Evolutionary conservation across 83 land plant species (phyloP).

Genomic region (Thuja plicata): DNA sequence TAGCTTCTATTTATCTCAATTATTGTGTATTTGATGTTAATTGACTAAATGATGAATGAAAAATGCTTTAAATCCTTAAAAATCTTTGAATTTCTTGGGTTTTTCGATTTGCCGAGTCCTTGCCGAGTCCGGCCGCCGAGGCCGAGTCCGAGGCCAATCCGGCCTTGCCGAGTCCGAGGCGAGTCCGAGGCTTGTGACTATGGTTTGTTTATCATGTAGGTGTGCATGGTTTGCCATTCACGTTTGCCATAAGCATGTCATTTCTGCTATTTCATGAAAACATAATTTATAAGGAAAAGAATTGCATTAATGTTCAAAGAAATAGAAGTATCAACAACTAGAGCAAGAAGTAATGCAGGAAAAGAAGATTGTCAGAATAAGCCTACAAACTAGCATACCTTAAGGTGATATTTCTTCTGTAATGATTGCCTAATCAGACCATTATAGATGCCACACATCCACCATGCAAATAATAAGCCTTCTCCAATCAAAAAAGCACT

Average conservation of each 20-base stretch:
- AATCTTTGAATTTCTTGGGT: too few species aligned
- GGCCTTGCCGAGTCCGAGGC: too few species aligned
- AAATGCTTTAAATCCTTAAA: too few species aligned
- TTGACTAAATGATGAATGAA: too few species aligned
- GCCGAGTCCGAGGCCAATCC: too few species aligned
- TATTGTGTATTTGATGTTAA: too few species aligned
- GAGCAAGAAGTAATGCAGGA: neutral
- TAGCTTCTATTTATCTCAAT: too few species aligned
- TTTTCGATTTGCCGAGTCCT: too few species aligned
- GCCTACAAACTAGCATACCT: neutral
- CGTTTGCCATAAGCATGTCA: neutral
- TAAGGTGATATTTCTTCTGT: slow-evolving; percentile 89
- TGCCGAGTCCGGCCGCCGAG: too few species aligned
- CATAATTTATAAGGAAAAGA: neutral
- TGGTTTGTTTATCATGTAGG: neutral
- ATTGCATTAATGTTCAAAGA: neutral
- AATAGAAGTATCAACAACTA: neutral
- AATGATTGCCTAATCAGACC: slow-evolving; percentile 76
- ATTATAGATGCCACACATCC: slow-evolving; percentile 98
- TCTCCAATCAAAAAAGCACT: slow-evolving; percentile 76
- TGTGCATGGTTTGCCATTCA: neutral
- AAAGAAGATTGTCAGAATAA: neutral
- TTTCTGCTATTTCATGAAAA: neutral
- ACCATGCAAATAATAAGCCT: slow-evolving; percentile 88
- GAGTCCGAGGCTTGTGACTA: too few species aligned